Evolutionary conservation across 331 rosid genomes (phyloP).

Genomic region (Erythrophleum ivorense): DNA sequence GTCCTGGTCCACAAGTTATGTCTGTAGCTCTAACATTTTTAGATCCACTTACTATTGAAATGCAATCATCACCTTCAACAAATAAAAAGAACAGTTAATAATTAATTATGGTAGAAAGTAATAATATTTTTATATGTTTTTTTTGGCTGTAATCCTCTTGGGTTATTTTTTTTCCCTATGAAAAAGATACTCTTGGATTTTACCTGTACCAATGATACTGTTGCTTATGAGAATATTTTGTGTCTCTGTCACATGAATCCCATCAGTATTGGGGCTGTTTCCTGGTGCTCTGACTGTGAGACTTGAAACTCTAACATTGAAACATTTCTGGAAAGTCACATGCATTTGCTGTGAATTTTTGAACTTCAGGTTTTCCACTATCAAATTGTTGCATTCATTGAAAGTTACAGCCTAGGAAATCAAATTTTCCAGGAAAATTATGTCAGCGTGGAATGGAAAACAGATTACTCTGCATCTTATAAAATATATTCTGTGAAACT

Average conservation of each 20-base stretch:
- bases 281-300: constrained; percentile 62
- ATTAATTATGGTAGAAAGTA: background rate
- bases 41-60: constrained; percentile 88
- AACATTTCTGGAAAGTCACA: constrained; percentile 53
- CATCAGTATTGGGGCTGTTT: constrained; percentile 91
- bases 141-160: background rate
- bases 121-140: background rate
- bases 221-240: constrained; percentile 57
- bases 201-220: constrained; percentile 73
- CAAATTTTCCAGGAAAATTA: constrained; percentile 2
- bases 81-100: background rate
- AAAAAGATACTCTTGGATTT: background rate
- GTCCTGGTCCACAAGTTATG: constrained; percentile 92
- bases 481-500: background rate
- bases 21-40: constrained; percentile 58
- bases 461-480: constrained; percentile 7
- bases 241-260: constrained; percentile 77
- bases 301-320: constrained; percentile 58
- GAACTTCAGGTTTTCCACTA: constrained; percentile 54
- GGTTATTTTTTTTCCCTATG: background rate
- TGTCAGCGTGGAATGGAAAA: background rate
- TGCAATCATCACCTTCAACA: constrained; percentile 88
- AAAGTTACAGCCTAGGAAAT: constrained; percentile 75
- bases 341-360: constrained; percentile 86
- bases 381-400: constrained; percentile 57